Evolutionary conservation across 2,329 filamentous ascomycete species (phyloP), one percentile per base, ranked within the genome.

Genomic region (Colletotrichum camelliae): DNA sequence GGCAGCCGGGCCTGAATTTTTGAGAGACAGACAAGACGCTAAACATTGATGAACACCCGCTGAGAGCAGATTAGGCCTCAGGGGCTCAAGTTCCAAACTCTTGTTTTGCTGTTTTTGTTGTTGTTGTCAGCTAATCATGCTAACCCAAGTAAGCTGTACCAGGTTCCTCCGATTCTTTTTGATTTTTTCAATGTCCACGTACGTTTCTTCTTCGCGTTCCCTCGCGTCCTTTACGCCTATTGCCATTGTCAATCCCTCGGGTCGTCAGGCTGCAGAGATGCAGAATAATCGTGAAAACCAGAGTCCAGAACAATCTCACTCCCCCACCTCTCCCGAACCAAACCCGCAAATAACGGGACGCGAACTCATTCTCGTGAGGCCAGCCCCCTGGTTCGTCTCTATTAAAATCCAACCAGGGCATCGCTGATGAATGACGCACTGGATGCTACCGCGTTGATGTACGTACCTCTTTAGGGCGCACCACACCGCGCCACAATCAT

Each of bases 361-460:
- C 68, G 55, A 67, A 57, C 68, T 72, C 68, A 31, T 75, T 75
- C 52, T 67, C 31, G 61, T 39, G 68, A 67, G 69, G 48, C 31
- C 52, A n/a, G 21, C n/a, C 61, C 58, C 72, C 68, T 72, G 57
- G 37, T 21, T 52, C 62, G 48, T 64, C 68, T 52, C 31, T 74
- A 67, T 61, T 24, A 27, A 65, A 67, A 72, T 9, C n/a, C 16
- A 55, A 62, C 62, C 73, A 60, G 58, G 71, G 48, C 31, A 31
- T 48, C 57, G 39, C 58, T 67, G 72, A 62, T 55, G 69, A 43
- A 68, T 75, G 73, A 75, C 73, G 73, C 70, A 75, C 57, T 43
- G 27, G 48, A 73, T 69, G 64, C 21, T 65, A 75, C 68, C 39
- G 16, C 29, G 27, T 24, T 62, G 33, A 37, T 73, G 33, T 37